Evolutionary conservation across 352 stramenopile genomes (phyloP).

Genomic region (Globisporangium paroecandrum): DNA sequence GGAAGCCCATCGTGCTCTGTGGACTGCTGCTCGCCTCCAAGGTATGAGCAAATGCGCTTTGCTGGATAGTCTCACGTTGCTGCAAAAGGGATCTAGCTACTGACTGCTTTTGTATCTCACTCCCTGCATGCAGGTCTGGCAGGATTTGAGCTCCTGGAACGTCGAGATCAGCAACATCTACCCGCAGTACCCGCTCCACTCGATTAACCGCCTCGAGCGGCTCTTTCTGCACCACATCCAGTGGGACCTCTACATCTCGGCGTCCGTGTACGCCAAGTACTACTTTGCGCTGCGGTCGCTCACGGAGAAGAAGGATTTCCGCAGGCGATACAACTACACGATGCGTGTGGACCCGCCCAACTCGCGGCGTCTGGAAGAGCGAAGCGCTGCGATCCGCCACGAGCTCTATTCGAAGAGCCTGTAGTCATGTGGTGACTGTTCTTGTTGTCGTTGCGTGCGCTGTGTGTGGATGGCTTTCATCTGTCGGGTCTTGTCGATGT

Average conservation of each 20-base stretch:
- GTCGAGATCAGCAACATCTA: constrained; percentile 98
- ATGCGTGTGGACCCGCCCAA: constrained; percentile 86
- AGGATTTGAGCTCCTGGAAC: constrained; percentile 98
- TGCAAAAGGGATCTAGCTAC: background rate
- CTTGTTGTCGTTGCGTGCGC: background rate
- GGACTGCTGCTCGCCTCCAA: constrained; percentile 97
- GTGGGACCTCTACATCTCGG: constrained; percentile 98
- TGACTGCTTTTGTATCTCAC: constrained; percentile 3
- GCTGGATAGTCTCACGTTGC: background rate
- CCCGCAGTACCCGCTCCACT: constrained; percentile 96
- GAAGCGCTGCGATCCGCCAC: constrained; percentile 73
- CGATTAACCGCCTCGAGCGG: constrained; percentile 97
- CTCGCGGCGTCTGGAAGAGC: constrained; percentile 82
- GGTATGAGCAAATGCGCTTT: constrained; percentile 30
- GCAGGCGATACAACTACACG: constrained; percentile 87
- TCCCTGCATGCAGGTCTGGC: constrained; percentile 82
- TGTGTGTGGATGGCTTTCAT: background rate
- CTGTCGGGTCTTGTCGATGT: background rate
- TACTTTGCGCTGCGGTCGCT: constrained; percentile 97
- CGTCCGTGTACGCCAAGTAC: constrained; percentile 96
- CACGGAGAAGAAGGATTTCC: constrained; percentile 90
- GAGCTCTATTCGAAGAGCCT: constrained; percentile 87
- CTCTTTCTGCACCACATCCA: constrained; percentile 97
- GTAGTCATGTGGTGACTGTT: constrained; percentile 39
- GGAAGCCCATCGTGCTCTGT: constrained; percentile 97